Conservation (phyloP, 345 rosid genomes). For the Populus deltoides region DNA sequence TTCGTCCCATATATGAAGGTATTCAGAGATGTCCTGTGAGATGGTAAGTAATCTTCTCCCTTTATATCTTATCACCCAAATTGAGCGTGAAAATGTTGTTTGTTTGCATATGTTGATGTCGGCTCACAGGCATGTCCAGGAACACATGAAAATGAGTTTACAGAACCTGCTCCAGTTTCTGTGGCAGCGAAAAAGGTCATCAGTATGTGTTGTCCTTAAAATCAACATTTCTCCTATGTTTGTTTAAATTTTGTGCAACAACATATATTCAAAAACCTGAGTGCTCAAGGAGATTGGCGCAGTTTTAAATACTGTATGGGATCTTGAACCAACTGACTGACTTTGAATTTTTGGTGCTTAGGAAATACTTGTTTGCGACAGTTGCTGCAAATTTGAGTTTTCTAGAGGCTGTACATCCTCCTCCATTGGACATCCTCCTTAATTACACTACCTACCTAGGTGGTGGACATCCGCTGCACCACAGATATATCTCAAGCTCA, state of each 20-base stretch:
- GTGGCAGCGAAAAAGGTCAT: conserved; percentile 58
- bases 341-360: not conserved
- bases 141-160: conserved; percentile 61
- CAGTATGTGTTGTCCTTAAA: conserved; percentile 13
- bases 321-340: not conserved
- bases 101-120: conserved; percentile 13
- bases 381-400: not conserved
- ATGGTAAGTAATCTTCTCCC: conserved; percentile 50
- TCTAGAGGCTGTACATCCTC: conserved; percentile 1
- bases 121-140: conserved; percentile 72
- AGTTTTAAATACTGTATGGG: not conserved
- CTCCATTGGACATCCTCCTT: too few species aligned
- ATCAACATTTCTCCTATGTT: not conserved
- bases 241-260: not conserved
- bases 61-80: not conserved
- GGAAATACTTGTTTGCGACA: conserved; percentile 8
- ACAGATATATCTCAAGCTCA: not conserved
- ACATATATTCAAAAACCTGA: not conserved
- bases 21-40: conserved; percentile 85
- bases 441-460: not conserved
- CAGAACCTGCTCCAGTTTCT: conserved; percentile 35
- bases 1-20: conserved; percentile 82
- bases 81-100: not conserved
- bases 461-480: not conserved
- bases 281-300: not conserved